These are phyloP conservation scores for Tylopilus orsonianus DNA, from an alignment of 1,284 basidiomycete species.

Conservation along the genomic window DNA sequence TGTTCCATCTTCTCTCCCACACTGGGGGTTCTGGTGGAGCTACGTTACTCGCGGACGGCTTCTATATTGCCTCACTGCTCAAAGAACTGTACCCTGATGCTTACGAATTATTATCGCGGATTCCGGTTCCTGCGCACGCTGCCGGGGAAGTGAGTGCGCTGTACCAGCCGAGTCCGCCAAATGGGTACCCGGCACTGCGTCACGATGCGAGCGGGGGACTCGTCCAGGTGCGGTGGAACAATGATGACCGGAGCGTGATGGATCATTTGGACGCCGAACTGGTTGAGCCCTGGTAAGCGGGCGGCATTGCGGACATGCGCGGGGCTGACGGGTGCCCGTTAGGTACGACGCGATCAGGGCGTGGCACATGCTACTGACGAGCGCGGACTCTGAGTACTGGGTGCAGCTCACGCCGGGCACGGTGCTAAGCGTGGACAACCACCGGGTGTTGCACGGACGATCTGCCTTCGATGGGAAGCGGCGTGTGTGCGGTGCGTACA, in stretches of 20 bases:
- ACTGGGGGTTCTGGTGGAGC: conserved; percentile 81
- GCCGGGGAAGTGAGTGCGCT: conserved; percentile 74
- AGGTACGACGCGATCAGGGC: conserved; percentile 83
- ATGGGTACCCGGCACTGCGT: conserved; percentile 69
- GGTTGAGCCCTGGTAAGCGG: conserved; percentile 68
- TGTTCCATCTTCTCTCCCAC: conserved; percentile 93
- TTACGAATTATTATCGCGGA: conserved; percentile 69
- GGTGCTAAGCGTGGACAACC: conserved; percentile 77
- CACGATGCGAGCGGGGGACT: conserved; percentile 72
- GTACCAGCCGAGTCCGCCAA: conserved; percentile 59
- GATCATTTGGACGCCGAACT: conserved; percentile 52
- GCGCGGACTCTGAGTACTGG: conserved; percentile 89
- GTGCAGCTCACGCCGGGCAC: conserved; percentile 84
- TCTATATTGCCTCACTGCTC: conserved; percentile 84
- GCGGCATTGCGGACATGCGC: not conserved
- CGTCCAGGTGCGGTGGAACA: conserved; percentile 89
- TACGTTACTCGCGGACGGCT: conserved; percentile 92
- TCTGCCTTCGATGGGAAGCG: conserved; percentile 86
- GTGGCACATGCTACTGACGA: conserved; percentile 79
- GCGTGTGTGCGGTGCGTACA: conserved; percentile 94
- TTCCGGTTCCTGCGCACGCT: conserved; percentile 83
- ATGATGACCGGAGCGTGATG: conserved; percentile 88
- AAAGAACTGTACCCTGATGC: conserved; percentile 71
- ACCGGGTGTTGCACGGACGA: conserved; percentile 92
- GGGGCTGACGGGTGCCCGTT: conserved; percentile 13